Conservation (phyloP, 495 filamentous ascomycete genomes). For the Neurospora sublineolata region DNA sequence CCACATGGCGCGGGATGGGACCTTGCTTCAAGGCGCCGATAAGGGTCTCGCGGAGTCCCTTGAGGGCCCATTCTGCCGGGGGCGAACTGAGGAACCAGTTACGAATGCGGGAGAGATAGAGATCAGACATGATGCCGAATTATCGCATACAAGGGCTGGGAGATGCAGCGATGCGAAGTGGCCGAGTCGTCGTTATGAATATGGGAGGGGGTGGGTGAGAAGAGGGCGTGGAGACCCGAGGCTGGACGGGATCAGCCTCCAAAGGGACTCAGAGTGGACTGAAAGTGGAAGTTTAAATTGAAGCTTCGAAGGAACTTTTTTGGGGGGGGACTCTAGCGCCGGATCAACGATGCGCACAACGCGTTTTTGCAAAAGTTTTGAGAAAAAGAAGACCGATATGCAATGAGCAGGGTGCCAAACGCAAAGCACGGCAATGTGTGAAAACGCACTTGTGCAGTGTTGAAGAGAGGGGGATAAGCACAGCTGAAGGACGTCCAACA, state of each 20-base stretch:
- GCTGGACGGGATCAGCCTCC: neutral
- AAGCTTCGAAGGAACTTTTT: neutral
- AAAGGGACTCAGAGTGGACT: neutral
- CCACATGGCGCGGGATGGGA: conserved; percentile 84
- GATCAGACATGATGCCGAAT: conserved; percentile 33
- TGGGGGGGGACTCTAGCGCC: neutral
- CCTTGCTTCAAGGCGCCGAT: conserved; percentile 83
- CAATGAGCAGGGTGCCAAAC: neutral
- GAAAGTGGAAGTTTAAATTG: neutral
- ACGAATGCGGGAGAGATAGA: conserved; percentile 60
- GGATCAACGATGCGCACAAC: neutral
- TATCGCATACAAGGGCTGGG: neutral
- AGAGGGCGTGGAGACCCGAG: neutral
- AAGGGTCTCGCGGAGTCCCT: conserved; percentile 61
- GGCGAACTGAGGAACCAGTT: conserved; percentile 86
- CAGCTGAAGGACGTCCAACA: neutral
- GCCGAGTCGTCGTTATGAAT: neutral
- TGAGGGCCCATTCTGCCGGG: conserved; percentile 72
- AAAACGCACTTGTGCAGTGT: neutral
- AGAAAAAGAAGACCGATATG: neutral
- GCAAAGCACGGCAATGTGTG: neutral
- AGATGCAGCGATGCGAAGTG: neutral
- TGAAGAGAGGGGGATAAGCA: neutral
- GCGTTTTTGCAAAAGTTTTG: neutral
- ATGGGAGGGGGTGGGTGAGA: neutral